A percentile compares a stretch with the other conserved stretches of the same genome.
These are phyloP conservation scores for Coprinellus aureogranulatus DNA, from an alignment of 768 basidiomycete species.

Conservation along the genomic window DNA sequence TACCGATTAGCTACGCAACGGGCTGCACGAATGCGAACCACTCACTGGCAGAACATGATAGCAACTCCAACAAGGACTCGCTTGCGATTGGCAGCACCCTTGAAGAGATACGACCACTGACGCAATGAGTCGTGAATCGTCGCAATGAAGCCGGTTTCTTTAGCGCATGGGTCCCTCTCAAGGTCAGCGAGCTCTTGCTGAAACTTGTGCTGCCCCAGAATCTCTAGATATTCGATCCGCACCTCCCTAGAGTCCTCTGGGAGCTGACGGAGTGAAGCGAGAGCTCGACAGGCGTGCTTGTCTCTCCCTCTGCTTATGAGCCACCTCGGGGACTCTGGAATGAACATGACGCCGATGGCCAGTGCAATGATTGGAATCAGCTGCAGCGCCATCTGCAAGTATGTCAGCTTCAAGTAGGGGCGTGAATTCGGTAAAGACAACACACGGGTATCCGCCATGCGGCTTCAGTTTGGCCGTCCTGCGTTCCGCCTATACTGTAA, in stretches of 20 bases:
- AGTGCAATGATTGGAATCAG: constrained; percentile 72
- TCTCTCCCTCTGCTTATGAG: constrained; percentile 76
- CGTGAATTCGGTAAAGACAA: no score
- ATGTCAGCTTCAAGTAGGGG: no score
- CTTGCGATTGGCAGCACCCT: no score
- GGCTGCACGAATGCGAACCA: no score
- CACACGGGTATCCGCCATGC: constrained; percentile 82
- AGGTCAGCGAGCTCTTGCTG: constrained; percentile 61
- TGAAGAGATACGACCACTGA: no score
- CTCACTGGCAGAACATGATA: no score
- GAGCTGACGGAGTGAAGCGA: constrained; percentile 57
- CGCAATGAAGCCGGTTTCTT: no score
- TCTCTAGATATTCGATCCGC: constrained; percentile 75
- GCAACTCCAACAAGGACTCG: no score
- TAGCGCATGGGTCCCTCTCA: constrained; percentile 58
- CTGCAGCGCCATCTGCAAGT: constrained; percentile 68
- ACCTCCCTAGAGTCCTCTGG: constrained; percentile 62
- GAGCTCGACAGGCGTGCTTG: constrained; percentile 65
- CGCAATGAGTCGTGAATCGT: no score
- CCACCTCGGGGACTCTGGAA: constrained; percentile 82
- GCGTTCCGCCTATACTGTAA: constrained; percentile 68
- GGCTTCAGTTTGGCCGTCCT: constrained; percentile 54
- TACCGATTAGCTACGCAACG: no score
- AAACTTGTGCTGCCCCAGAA: constrained; percentile 71
- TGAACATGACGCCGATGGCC: constrained; percentile 66